Evolutionary conservation across 495 filamentous ascomycete species (phyloP).

Genomic region (Astrocystis sublimbata): DNA sequence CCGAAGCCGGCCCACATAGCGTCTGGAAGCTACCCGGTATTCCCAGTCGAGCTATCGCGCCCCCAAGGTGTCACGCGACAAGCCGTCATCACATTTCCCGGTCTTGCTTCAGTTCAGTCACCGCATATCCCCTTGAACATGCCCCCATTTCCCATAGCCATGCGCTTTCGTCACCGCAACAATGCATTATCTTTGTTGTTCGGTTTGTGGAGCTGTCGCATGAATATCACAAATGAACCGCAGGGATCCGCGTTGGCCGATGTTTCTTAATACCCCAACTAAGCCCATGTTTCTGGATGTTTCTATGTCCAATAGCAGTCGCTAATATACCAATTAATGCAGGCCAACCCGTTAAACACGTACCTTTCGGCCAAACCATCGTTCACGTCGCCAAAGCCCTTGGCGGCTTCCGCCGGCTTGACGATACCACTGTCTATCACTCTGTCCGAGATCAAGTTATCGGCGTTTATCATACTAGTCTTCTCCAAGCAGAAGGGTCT

Average conservation of each 20-base stretch:
- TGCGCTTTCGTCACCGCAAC: slow-evolving; percentile 12
- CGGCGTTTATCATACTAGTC: slow-evolving; percentile 94
- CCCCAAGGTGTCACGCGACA: background rate
- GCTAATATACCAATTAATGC: slow-evolving; percentile 49
- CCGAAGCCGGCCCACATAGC: background rate
- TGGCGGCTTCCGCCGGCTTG: slow-evolving; percentile 90
- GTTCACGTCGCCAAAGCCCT: slow-evolving; percentile 87
- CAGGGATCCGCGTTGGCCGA: slow-evolving; percentile 25
- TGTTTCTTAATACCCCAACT: slow-evolving; percentile 25
- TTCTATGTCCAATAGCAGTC: slow-evolving; percentile 36
- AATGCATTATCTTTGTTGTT: background rate
- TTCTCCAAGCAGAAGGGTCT: slow-evolving; percentile 97
- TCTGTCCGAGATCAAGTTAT: slow-evolving; percentile 93
- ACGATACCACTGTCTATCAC: slow-evolving; percentile 97
- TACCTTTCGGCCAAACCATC: slow-evolving; percentile 86
- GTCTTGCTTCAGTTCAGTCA: background rate
- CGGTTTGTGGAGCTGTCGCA: slow-evolving; percentile 26
- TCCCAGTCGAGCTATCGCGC: background rate
- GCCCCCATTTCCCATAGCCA: background rate
- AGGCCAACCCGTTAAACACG: slow-evolving; percentile 95
- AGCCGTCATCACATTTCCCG: background rate
- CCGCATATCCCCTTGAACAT: background rate
- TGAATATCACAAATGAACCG: slow-evolving; percentile 25
- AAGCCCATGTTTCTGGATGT: too few species aligned
- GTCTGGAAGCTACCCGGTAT: background rate